These are phyloP conservation scores for Pseudogymnoascus sp. DNA, from an alignment of 2,329 filamentous ascomycete genomes.

Conservation along the genomic window DNA sequence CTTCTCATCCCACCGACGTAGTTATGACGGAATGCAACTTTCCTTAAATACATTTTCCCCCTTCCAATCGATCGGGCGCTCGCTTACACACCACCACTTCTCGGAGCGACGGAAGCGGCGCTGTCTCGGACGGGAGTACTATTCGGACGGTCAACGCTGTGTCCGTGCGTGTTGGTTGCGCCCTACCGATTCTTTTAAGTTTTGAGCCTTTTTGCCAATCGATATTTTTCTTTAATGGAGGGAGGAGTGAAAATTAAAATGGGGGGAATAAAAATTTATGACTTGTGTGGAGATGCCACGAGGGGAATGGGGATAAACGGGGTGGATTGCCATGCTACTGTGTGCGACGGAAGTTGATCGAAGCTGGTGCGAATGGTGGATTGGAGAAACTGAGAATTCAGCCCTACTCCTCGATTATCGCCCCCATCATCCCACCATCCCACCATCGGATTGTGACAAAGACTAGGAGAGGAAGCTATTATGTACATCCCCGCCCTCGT, in stretches of 20 bases:
- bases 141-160: background rate
- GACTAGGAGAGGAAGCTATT: background rate
- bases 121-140: background rate
- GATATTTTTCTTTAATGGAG: background rate
- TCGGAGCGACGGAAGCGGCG: conserved; percentile 1
- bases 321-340: background rate
- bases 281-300: background rate
- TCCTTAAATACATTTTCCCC: background rate
- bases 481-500: background rate
- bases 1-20: background rate
- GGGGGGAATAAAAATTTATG: background rate
- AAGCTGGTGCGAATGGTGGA: background rate
- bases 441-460: background rate
- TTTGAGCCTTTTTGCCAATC: background rate
- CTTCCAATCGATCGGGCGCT: background rate
- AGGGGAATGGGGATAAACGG: background rate
- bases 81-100: background rate
- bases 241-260: background rate
- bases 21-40: background rate
- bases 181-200: background rate
- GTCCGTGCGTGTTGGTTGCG: background rate
- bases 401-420: background rate
- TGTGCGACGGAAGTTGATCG: background rate
- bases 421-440: background rate
- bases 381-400: conserved; percentile 6